Conservation (phyloP, 1,284 basidiomycete species). For the Porodaedalea pini region DNA sequence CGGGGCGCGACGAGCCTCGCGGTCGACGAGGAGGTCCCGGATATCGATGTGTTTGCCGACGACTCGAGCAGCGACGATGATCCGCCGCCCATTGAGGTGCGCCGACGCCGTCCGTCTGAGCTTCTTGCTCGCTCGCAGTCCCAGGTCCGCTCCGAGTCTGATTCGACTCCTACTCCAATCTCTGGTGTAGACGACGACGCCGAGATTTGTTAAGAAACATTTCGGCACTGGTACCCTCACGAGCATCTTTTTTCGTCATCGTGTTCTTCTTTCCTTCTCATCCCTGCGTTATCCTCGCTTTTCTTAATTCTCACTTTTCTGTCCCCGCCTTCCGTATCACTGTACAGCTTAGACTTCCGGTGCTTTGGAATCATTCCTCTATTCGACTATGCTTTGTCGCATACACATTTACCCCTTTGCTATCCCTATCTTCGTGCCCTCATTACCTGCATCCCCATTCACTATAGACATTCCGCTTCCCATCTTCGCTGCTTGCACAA, state of each 20-base stretch:
- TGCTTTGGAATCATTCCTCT: no score
- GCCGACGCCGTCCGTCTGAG: conserved; percentile 16
- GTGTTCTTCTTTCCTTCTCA: not conserved
- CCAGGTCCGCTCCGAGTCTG: not conserved
- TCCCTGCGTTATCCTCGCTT: not conserved
- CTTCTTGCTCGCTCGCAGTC: conserved; percentile 12
- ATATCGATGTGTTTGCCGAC: conserved; percentile 9
- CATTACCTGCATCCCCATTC: no score
- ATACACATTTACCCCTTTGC: no score
- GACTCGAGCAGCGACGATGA: conserved; percentile 8
- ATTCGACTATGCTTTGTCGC: no score
- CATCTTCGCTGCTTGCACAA: no score
- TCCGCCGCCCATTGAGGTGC: conserved; percentile 4
- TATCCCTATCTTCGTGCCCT: no score
- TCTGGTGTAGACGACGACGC: conserved; percentile 14
- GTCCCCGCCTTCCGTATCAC: no score
- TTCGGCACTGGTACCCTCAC: conserved; percentile 19
- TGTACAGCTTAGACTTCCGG: no score
- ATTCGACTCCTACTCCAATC: not conserved
- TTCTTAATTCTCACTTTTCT: no score
- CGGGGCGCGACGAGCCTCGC: conserved; percentile 2
- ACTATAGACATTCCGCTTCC: no score
- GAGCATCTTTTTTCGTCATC: not conserved
- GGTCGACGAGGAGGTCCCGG: conserved; percentile 13
- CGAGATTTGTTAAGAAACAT: conserved; percentile 25